Evolutionary conservation across 495 filamentous ascomycete species (phyloP).

Genomic region (Umbilicaria muhlenbergii): DNA sequence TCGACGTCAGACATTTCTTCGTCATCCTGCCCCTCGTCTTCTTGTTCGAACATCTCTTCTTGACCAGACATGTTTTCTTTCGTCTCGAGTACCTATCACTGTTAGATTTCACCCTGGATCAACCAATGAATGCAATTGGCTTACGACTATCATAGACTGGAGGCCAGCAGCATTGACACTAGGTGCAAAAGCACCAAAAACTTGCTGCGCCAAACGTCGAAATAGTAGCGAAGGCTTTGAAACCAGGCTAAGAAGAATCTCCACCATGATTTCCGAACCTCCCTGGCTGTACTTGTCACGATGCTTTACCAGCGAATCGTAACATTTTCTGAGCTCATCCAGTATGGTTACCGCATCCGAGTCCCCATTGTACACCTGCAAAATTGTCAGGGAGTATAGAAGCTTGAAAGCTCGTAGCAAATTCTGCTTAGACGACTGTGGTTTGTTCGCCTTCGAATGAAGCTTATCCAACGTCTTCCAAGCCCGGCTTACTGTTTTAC

Average conservation of each 20-base stretch:
- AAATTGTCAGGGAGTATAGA: constrained; percentile 68
- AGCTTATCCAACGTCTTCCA: constrained; percentile 52
- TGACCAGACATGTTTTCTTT: constrained; percentile 74
- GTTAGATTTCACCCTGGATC: constrained; percentile 4
- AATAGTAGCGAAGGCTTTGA: constrained; percentile 75
- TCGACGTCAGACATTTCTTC: constrained; percentile 21
- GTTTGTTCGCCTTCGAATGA: constrained; percentile 38
- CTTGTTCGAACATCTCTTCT: constrained; percentile 68
- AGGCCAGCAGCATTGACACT: constrained; percentile 57
- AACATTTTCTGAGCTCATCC: constrained; percentile 57
- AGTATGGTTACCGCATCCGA: constrained; percentile 65
- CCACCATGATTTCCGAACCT: constrained; percentile 61
- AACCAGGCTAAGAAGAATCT: constrained; percentile 74
- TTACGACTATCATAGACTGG: constrained; percentile 47
- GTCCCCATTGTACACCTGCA: constrained; percentile 82
- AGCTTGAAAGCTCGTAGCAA: constrained; percentile 51
- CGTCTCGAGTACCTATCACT: constrained; percentile 45
- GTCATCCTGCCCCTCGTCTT: constrained; percentile 43
- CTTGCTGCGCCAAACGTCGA: constrained; percentile 71
- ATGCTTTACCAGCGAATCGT: constrained; percentile 39
- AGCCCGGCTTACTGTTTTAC: constrained; percentile 41
- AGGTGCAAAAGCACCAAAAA: constrained; percentile 64
- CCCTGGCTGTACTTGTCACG: constrained; percentile 41
- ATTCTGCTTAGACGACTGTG: constrained; percentile 17
- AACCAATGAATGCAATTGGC: constrained; percentile 6